These are phyloP conservation scores for Parmelia sp. DNA, from an alignment of 495 filamentous ascomycete species.

Conservation along the genomic window DNA sequence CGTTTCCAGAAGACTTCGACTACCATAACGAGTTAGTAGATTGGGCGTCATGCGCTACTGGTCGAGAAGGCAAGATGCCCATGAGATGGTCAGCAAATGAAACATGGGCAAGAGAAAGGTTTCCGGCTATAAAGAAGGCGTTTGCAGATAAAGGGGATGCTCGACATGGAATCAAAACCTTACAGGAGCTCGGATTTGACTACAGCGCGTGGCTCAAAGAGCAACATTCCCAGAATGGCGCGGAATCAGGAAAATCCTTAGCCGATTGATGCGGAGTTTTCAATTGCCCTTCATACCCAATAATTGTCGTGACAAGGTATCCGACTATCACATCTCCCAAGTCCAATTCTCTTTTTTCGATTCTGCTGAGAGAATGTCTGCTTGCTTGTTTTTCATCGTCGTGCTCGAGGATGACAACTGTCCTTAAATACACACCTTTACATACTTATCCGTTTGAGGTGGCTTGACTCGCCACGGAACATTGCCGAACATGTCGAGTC, in stretches of 20 bases:
- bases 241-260: neutral
- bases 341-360: too few species aligned
- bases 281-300: neutral
- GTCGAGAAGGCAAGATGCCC: slow-evolving; percentile 52
- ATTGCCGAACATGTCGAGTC: too few species aligned
- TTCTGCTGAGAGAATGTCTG: too few species aligned
- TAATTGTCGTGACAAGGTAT: neutral
- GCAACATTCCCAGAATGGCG: neutral
- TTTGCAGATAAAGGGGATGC: slow-evolving; percentile 45
- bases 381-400: too few species aligned
- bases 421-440: too few species aligned
- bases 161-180: slow-evolving; percentile 37
- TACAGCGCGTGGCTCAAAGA: slow-evolving; percentile 37
- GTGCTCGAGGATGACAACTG: too few species aligned
- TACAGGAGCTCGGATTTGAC: slow-evolving; percentile 57
- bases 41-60: slow-evolving; percentile 47
- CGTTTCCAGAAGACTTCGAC: slow-evolving; percentile 66
- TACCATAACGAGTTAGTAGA: slow-evolving; percentile 69
- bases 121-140: slow-evolving; percentile 49
- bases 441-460: too few species aligned
- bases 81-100: slow-evolving; percentile 61
- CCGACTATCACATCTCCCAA: too few species aligned
- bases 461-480: too few species aligned
- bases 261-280: neutral
- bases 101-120: slow-evolving; percentile 54